Base-by-base conservation (phyloP, 1,139 yeast genomes). In the Meyerozyma guilliermondii region DNA sequence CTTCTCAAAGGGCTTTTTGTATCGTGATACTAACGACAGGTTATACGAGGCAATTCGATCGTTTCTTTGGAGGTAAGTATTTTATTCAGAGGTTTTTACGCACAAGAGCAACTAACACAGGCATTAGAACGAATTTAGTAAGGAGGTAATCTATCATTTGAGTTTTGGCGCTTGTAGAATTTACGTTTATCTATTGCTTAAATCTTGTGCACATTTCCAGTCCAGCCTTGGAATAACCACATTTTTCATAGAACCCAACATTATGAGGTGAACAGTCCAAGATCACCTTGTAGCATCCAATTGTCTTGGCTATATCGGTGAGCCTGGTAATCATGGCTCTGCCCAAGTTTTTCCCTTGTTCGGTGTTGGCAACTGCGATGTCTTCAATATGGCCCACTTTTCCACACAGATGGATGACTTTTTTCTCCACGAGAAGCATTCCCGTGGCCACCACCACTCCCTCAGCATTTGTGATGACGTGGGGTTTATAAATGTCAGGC, bases 371-470 rank as follows among this genome's bases (percentile, higher is more conserved):
- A 5, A 92, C 96, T 0, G 97, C 87, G 46, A 92, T 91, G 59
- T 92, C 98, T 59, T 92, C 98, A 48, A 92, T 85, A 63, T 92
- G 98, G 5, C 98, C 98, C 10, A 88, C 95, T 42, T 72, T 63
- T 0, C 96, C 95, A 60, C 94, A 82, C 40, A 71, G 78, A 60
- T 91, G 98, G 41, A 84, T 81, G 46, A 81, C 53, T 54, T 85
- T 85, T 41, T 65, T 67, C 54, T 85, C 94, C 14, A 85, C 62
- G 10, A 71, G 50, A 30, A 71, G 58, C 75, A 70, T 71, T 1
- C 78, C 78, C 0, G 76, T 70, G 39, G 76, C 74, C 4, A 70
- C 76, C 5, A 84, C 62, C 6, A 71, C 53, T 10, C 62, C 80
- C 55, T 34, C 73, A 1, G 54, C 56, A 43, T 82, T 73, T 8